Evolutionary conservation across 495 filamentous ascomycete genomes (phyloP).

Genomic region (Bombardia bombarda): DNA sequence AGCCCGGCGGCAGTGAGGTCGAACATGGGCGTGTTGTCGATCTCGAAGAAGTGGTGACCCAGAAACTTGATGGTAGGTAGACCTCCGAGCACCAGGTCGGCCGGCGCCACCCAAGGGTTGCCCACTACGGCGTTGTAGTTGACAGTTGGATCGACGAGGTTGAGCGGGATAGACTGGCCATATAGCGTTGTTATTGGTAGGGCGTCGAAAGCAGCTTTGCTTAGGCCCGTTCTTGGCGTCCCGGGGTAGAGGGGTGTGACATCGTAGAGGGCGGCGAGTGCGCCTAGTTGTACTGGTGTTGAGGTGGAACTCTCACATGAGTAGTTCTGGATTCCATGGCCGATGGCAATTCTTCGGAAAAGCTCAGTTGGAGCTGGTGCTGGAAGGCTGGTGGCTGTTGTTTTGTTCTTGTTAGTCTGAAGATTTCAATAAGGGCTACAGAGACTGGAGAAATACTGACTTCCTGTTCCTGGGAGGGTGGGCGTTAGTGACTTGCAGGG

Average conservation of each 20-base stretch:
- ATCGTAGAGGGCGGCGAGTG: conserved; percentile 62
- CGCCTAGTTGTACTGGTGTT: conserved; percentile 43
- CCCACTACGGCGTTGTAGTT: conserved; percentile 24
- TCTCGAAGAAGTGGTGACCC: conserved; percentile 62
- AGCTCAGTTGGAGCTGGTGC: conserved; percentile 34
- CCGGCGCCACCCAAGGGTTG: conserved; percentile 33
- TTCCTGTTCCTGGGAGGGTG: conserved; percentile 18
- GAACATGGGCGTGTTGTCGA: conserved; percentile 45
- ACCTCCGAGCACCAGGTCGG: conserved; percentile 21
- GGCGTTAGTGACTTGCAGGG: conserved; percentile 9
- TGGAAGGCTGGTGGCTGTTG: conserved; percentile 36
- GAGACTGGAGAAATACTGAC: conserved; percentile 6
- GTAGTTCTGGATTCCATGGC: conserved; percentile 75
- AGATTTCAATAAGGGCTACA: no score
- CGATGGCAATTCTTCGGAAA: conserved; percentile 57
- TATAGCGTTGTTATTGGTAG: conserved; percentile 27
- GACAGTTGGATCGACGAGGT: conserved; percentile 25
- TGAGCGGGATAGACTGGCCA: conserved; percentile 27
- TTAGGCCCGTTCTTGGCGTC: conserved; percentile 18
- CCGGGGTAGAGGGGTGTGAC: conserved; percentile 40
- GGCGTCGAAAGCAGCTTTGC: conserved; percentile 17
- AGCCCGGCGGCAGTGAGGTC: conserved; percentile 34
- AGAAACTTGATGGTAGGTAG: conserved; percentile 28
- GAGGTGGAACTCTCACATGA: conserved; percentile 41
- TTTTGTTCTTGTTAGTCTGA: no score